Conservation (phyloP, 2,329 filamentous ascomycete genomes). For the Aspergillus sp. region DNA sequence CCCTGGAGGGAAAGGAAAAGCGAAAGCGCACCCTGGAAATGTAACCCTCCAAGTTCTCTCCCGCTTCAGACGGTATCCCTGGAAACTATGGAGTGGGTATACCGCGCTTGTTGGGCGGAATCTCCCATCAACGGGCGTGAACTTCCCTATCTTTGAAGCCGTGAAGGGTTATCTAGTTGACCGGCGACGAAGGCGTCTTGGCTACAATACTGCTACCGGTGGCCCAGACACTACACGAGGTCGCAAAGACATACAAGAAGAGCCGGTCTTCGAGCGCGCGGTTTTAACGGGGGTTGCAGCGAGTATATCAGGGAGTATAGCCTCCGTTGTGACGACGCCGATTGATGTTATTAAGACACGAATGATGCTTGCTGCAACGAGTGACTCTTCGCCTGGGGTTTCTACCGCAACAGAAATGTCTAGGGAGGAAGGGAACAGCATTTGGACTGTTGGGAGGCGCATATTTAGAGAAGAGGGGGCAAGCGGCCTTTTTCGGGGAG, state of each 20-base stretch:
- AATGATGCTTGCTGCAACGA: slow-evolving; percentile 74
- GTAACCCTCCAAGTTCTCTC: slow-evolving; percentile 59
- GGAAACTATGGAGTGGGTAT: slow-evolving; percentile 68
- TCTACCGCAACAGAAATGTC: neutral
- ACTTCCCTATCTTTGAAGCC: slow-evolving; percentile 84
- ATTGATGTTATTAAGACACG: slow-evolving; percentile 87
- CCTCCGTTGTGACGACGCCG: slow-evolving; percentile 81
- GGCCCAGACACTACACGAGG: neutral
- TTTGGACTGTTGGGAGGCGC: slow-evolving; percentile 58
- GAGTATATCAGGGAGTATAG: slow-evolving; percentile 69
- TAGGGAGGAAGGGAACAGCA: neutral
- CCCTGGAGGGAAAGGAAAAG: slow-evolving; percentile 1
- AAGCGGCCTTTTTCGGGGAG: slow-evolving; percentile 72
- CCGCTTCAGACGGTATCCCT: slow-evolving; percentile 57
- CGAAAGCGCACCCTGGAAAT: slow-evolving; percentile 30
- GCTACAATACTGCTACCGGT: slow-evolving; percentile 21
- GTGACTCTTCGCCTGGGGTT: slow-evolving; percentile 12
- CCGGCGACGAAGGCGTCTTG: slow-evolving; percentile 30
- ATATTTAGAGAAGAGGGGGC: slow-evolving; percentile 68
- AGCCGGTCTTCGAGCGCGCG: slow-evolving; percentile 63
- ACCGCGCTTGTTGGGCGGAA: slow-evolving; percentile 79
- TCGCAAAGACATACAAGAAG: slow-evolving; percentile 9
- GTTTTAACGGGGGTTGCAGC: slow-evolving; percentile 72
- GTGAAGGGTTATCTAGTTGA: slow-evolving; percentile 56
- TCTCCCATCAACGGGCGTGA: slow-evolving; percentile 80